phyloP scores from a whole-genome alignment of 108 stramenopile species.

The Chaetoceros muelleri region DNA sequence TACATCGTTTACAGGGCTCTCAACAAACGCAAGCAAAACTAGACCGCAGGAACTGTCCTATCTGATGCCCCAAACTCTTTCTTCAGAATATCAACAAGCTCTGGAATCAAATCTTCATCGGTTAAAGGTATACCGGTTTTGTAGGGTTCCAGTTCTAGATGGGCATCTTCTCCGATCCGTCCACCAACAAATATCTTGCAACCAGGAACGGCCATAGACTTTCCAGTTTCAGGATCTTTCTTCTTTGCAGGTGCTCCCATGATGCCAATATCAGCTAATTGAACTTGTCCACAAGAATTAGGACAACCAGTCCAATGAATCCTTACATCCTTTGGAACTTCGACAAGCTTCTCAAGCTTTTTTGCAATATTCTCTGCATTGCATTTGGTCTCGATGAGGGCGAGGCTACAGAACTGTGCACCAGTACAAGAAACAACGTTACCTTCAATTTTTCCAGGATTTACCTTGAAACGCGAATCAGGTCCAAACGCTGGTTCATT shows the following conservation, averaged over 20 bases:
- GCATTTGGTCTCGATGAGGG: slow-evolving; percentile 84
- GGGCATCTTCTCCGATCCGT: slow-evolving; percentile 77
- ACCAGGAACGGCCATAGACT: slow-evolving; percentile 84
- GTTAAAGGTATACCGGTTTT: slow-evolving; percentile 57
- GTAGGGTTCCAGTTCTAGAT: slow-evolving; percentile 68
- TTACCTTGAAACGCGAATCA: slow-evolving; percentile 42
- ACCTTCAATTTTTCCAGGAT: slow-evolving; percentile 73
- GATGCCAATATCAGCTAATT: slow-evolving; percentile 90
- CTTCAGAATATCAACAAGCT: slow-evolving; percentile 64
- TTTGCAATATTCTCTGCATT: slow-evolving; percentile 54
- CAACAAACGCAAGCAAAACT: too few species aligned
- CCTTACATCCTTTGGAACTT: slow-evolving; percentile 70
- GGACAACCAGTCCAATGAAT: slow-evolving; percentile 97
- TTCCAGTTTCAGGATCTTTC: slow-evolving; percentile 56
- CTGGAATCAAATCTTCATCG: slow-evolving; percentile 64
- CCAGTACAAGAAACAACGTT: slow-evolving; percentile 90
- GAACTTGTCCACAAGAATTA: slow-evolving; percentile 91
- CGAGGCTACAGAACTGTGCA: slow-evolving; percentile 88
- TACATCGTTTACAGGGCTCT: too few species aligned
- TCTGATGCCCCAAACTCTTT: slow-evolving; percentile 67
- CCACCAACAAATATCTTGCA: slow-evolving; percentile 91
- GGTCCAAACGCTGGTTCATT: slow-evolving; percentile 42
- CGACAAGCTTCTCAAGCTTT: slow-evolving; percentile 71
- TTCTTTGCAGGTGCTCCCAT: slow-evolving; percentile 89
- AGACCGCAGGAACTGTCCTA: too few species aligned